Evolutionary conservation across 352 stramenopile genomes (phyloP).

Genomic region (Phytophthora litchii): DNA sequence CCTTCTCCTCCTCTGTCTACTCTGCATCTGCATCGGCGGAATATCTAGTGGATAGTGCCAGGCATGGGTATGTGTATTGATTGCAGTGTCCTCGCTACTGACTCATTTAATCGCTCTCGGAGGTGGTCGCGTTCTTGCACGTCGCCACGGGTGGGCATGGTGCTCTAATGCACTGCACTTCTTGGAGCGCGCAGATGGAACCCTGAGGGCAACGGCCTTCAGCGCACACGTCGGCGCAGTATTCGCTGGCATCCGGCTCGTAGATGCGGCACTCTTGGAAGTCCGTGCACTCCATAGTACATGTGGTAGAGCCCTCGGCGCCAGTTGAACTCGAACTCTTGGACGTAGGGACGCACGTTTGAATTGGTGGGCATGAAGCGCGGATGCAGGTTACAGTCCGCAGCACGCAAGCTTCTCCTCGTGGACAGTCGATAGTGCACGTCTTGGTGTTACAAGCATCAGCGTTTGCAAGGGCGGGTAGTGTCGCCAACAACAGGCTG

Average conservation of each 20-base stretch:
- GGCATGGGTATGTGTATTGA: not conserved
- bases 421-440: constrained; percentile 12
- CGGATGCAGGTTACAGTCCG: constrained; percentile 13
- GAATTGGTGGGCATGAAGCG: constrained; percentile 13
- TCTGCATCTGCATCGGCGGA: not conserved
- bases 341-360: constrained; percentile 10
- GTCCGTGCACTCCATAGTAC: constrained; percentile 9
- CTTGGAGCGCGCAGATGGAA: constrained; percentile 12
- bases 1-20: too few species aligned
- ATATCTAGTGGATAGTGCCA: not conserved
- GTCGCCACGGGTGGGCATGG: constrained; percentile 18
- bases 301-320: not conserved
- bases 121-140: constrained; percentile 7
- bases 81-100: not conserved
- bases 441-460: constrained; percentile 3
- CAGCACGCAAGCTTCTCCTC: constrained; percentile 8
- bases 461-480: constrained; percentile 2
- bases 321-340: not conserved
- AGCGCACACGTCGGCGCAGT: constrained; percentile 15
- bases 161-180: constrained; percentile 20
- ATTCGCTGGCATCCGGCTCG: constrained; percentile 12
- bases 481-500: not conserved
- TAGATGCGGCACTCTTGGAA: constrained; percentile 23
- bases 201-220: constrained; percentile 9
- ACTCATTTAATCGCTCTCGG: not conserved